Conservation (phyloP, 2,329 filamentous ascomycete species). For the Fusarium nanum region DNA sequence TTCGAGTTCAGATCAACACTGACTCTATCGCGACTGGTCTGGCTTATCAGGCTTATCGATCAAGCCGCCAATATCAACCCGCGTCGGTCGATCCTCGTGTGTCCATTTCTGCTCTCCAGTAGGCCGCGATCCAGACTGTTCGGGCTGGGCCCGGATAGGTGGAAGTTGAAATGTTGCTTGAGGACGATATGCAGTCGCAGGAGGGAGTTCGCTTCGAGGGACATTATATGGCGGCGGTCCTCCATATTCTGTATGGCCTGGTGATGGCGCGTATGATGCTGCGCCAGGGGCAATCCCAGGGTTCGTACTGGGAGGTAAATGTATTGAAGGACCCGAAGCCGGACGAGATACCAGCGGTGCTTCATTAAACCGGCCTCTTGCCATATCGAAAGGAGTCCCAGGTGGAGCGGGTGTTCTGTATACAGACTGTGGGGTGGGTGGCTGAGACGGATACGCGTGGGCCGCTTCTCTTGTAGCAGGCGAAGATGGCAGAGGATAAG, state of each 20-base stretch:
- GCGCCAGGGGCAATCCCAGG: slow-evolving; percentile 14
- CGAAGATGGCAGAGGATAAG: slow-evolving; percentile 59
- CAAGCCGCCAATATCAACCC: slow-evolving; percentile 71
- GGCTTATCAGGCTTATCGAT: slow-evolving; percentile 66
- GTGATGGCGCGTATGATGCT: slow-evolving; percentile 58
- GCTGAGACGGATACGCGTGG: slow-evolving; percentile 56
- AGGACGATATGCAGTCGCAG: slow-evolving; percentile 49
- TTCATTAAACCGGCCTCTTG: slow-evolving; percentile 56
- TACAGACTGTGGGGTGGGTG: slow-evolving; percentile 45
- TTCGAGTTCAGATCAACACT: slow-evolving; percentile 5
- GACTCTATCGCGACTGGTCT: slow-evolving; percentile 44
- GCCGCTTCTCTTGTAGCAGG: slow-evolving; percentile 58
- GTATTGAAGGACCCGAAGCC: slow-evolving; percentile 46
- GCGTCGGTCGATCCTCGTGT: slow-evolving; percentile 63
- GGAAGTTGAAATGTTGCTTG: slow-evolving; percentile 59
- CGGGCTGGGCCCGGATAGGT: slow-evolving; percentile 58
- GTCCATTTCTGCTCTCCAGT: slow-evolving; percentile 48
- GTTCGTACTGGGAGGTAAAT: slow-evolving; percentile 50
- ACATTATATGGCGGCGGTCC: slow-evolving; percentile 63
- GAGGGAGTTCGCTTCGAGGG: slow-evolving; percentile 63
- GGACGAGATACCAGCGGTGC: slow-evolving; percentile 41
- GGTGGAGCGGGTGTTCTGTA: slow-evolving; percentile 60
- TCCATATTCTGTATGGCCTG: slow-evolving; percentile 58
- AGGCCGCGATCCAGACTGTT: slow-evolving; percentile 35
- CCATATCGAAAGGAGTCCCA: slow-evolving; percentile 60